Evolutionary conservation across 331 rosid species (phyloP).

Genomic region (Pyracantha coccinea): DNA sequence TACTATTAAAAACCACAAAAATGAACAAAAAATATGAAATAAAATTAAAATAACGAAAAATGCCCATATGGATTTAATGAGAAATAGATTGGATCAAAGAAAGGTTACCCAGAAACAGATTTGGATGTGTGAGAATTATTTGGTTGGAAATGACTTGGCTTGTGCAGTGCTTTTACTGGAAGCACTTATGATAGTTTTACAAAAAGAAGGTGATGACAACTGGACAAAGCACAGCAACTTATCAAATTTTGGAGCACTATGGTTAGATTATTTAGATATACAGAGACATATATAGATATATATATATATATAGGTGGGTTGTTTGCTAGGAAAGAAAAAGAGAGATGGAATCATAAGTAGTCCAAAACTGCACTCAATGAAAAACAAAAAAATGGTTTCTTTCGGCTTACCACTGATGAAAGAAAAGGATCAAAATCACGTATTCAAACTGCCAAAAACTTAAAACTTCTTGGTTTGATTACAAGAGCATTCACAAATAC

Average conservation of each 20-base stretch:
- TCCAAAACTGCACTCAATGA: conserved; percentile 39
- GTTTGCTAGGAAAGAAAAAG: conserved; percentile 12
- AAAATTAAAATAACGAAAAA: neutral
- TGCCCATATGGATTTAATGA: neutral
- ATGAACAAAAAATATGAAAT: neutral
- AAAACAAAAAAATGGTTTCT: conserved; percentile 28
- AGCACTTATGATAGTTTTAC: conserved; percentile 23
- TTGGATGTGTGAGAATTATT: neutral
- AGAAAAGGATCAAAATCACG: conserved; percentile 63
- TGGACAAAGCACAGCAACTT: conserved; percentile 31
- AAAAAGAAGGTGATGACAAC: conserved; percentile 31
- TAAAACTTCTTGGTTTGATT: conserved; percentile 14
- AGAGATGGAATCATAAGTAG: conserved; percentile 32
- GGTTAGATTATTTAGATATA: conserved; percentile 4
- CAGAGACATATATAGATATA: too few relatives aligned
- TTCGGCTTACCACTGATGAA: conserved; percentile 63
- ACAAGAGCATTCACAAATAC: conserved; percentile 13
- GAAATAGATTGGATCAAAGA: neutral
- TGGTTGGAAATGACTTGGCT: conserved; percentile 17
- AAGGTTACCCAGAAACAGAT: conserved; percentile 10
- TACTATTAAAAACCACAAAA: neutral
- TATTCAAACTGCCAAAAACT: conserved; percentile 24
- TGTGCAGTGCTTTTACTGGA: conserved; percentile 30
- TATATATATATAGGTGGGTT: conserved; percentile 22
- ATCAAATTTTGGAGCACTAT: conserved; percentile 40